These are phyloP conservation scores for Phytophthora melonis DNA, from an alignment of 352 stramenopile species.

Conservation along the genomic window DNA sequence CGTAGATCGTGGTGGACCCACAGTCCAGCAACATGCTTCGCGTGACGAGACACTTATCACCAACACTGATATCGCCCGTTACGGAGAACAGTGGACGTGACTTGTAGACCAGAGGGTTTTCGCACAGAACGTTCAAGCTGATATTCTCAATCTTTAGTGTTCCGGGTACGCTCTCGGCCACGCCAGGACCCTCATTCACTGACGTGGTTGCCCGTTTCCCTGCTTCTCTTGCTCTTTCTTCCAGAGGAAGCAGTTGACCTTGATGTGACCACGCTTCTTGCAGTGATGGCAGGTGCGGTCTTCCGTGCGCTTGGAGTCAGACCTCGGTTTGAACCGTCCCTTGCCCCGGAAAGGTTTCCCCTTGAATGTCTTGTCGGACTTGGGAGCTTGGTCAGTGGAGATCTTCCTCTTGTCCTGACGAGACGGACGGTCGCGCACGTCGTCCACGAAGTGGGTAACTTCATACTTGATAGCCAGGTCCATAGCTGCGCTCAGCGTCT, in stretches of 20 bases:
- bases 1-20: too few species aligned
- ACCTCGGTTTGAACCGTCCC: too few species aligned
- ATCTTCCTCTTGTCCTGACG: too few species aligned
- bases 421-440: background rate
- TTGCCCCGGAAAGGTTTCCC: too few species aligned
- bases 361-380: background rate
- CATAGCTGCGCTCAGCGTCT: conserved; percentile 6
- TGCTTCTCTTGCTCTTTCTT: background rate
- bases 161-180: background rate
- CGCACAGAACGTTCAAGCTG: background rate
- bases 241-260: background rate
- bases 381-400: background rate
- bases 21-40: too few species aligned
- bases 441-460: background rate
- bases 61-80: too few species aligned
- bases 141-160: background rate
- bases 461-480: conserved; percentile 11
- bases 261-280: background rate
- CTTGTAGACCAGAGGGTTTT: too few species aligned
- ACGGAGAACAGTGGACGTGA: too few species aligned
- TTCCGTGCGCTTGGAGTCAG: background rate
- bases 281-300: background rate
- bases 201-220: background rate
- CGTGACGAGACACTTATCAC: too few species aligned
- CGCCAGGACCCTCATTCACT: background rate